A percentile compares a stretch with the other conserved stretches of the same genome.
Evolutionary conservation across 2,329 filamentous ascomycete species (phyloP).

Genomic region (Penicillium sp.): DNA sequence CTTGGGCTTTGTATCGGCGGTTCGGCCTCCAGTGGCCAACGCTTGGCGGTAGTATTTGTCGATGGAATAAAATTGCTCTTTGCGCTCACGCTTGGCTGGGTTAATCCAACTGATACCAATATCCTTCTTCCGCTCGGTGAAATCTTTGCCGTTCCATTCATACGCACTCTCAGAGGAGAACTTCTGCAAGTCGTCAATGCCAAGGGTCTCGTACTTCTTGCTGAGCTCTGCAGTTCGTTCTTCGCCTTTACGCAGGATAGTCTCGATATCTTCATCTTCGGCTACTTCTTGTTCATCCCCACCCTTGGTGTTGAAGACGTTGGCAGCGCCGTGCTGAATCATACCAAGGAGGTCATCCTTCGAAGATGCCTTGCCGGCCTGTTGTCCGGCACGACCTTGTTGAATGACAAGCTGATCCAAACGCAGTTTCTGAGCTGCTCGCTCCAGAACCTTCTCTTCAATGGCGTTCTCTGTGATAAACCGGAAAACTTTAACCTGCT

Average conservation of each 20-base stretch:
- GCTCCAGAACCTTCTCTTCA: slow-evolving; percentile 95
- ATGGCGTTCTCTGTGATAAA: slow-evolving; percentile 98
- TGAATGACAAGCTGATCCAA: slow-evolving; percentile 97
- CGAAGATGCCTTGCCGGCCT: slow-evolving; percentile 84
- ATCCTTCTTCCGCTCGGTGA: slow-evolving; percentile 86
- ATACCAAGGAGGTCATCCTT: slow-evolving; percentile 96
- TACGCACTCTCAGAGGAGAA: slow-evolving; percentile 97
- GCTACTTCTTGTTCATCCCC: slow-evolving; percentile 62
- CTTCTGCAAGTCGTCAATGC: slow-evolving; percentile 94
- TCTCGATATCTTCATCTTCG: slow-evolving; percentile 81
- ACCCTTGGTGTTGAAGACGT: slow-evolving; percentile 77
- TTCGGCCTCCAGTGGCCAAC: slow-evolving; percentile 75
- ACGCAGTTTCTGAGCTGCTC: slow-evolving; percentile 92
- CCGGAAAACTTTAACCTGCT: slow-evolving; percentile 94
- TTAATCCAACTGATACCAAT: slow-evolving; percentile 97
- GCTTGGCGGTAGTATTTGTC: slow-evolving; percentile 97
- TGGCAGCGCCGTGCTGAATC: slow-evolving; percentile 98
- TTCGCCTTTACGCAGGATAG: slow-evolving; percentile 82
- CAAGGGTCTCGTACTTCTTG: slow-evolving; percentile 92
- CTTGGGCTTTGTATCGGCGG: slow-evolving; percentile 85
- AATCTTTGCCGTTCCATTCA: slow-evolving; percentile 98
- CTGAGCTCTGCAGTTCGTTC: slow-evolving; percentile 86
- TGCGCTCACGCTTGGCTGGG: slow-evolving; percentile 94
- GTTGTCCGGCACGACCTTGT: slow-evolving; percentile 88
- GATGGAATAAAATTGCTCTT: slow-evolving; percentile 97